These are phyloP conservation scores for Ganoderma sinense DNA, from an alignment of 1,284 basidiomycete genomes.

Conservation along the genomic window DNA sequence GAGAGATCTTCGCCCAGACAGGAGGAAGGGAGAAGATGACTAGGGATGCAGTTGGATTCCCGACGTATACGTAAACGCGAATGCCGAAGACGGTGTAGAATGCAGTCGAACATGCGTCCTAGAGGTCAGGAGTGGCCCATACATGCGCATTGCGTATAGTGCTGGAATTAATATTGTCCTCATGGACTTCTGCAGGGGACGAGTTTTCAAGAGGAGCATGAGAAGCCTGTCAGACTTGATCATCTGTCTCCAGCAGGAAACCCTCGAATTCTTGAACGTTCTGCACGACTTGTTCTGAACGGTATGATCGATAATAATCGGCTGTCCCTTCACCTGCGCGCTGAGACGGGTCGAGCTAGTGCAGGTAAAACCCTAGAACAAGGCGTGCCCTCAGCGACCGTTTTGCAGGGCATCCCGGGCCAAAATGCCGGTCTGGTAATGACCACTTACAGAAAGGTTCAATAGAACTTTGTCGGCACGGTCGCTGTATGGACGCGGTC, in stretches of 20 bases:
- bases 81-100: slow-evolving; percentile 59
- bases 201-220: slow-evolving; percentile 65
- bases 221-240: slow-evolving; percentile 51
- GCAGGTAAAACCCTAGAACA: slow-evolving; percentile 57
- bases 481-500: slow-evolving; percentile 49
- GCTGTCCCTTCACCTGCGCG: not conserved
- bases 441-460: slow-evolving; percentile 53
- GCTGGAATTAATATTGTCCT: slow-evolving; percentile 45
- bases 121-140: not conserved
- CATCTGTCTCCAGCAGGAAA: not conserved
- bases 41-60: slow-evolving; percentile 62
- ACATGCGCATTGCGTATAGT: not conserved
- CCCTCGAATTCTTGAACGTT: slow-evolving; percentile 16
- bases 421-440: slow-evolving; percentile 58
- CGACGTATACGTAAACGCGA: slow-evolving; percentile 65
- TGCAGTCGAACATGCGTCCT: slow-evolving; percentile 59
- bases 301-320: not conserved
- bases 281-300: slow-evolving; percentile 60
- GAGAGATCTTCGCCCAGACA: slow-evolving; percentile 58
- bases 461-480: slow-evolving; percentile 51
- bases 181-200: slow-evolving; percentile 58
- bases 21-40: slow-evolving; percentile 58
- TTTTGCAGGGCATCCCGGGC: not conserved
- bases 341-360: slow-evolving; percentile 46
- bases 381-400: not conserved